Conservation (phyloP, 2,329 filamentous ascomycete species). For the Colletotrichum magnum region DNA sequence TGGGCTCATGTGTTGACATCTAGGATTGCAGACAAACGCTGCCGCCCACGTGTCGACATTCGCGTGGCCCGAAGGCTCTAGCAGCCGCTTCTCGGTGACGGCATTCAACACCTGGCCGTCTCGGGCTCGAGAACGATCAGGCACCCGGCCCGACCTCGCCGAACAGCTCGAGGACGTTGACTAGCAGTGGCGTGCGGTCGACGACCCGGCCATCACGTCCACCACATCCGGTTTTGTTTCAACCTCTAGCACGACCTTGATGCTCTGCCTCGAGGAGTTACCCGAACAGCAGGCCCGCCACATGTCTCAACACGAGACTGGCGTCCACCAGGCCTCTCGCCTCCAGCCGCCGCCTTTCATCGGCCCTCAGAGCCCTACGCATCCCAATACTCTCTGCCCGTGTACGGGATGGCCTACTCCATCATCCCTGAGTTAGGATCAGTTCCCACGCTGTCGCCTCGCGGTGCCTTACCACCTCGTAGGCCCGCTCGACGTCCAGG, state of each 20-base stretch:
- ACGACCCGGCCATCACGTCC: conserved; percentile 57
- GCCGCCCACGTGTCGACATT: background rate
- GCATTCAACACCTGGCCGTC: conserved; percentile 65
- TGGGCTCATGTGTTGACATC: too few species aligned
- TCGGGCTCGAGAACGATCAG: conserved; percentile 67
- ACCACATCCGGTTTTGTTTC: conserved; percentile 46
- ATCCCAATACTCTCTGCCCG: conserved; percentile 60
- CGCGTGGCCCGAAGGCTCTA: background rate
- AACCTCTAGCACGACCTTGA: conserved; percentile 63
- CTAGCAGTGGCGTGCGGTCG: conserved; percentile 65
- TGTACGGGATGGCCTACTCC: conserved; percentile 67
- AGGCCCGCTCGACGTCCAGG: conserved; percentile 65
- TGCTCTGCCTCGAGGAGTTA: conserved; percentile 67
- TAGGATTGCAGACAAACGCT: too few species aligned
- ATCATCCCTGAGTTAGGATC: conserved; percentile 68
- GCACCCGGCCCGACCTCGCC: conserved; percentile 67
- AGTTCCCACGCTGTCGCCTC: conserved; percentile 58
- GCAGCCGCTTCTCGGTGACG: conserved; percentile 70
- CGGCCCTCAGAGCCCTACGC: conserved; percentile 49
- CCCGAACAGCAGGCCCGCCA: conserved; percentile 62
- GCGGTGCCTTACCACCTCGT: conserved; percentile 15
- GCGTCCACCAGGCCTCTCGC: conserved; percentile 69
- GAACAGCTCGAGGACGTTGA: conserved; percentile 72
- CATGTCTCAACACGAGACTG: conserved; percentile 68
- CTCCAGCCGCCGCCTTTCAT: conserved; percentile 63